Base-by-base conservation (phyloP, 352 stramenopile genomes). In the Phytophthora palmivora region DNA sequence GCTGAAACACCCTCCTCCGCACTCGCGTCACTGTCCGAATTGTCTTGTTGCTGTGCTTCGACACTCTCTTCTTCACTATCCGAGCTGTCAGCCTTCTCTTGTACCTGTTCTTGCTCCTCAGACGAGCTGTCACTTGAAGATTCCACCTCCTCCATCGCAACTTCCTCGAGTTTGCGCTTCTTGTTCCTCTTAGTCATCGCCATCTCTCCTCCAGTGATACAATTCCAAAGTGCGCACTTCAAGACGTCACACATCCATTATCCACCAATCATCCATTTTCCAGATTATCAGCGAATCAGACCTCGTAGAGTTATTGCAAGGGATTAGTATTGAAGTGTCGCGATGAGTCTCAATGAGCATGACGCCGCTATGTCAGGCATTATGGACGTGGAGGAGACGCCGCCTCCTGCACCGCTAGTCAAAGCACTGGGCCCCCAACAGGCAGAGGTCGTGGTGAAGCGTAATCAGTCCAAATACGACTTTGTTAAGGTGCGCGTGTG, bases 401-500 rank as follows among this genome's bases (percentile, higher is more conserved):
- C 63, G 34, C 75, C 63, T 28, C 76, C 73, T 46, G 59, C 61
- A 26, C 69, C 65, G 50, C 56, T 73, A 19, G 54, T 72, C 18
- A 82, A 74, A 57, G 66, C 67, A 22, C 57, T 75, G 24, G 61
- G 63, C 15, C 50, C 59, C 30, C 72, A 72, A 45, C 69, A 70
- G 32, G 52, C 48, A 0, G 79, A 89, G 54, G 74, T 84, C 7
- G 82, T 74, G 28, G 79, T 85, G 37, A 92, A 89, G 67, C 78
- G 85, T 22, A 96, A 96, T 68, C 85, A 96, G 70, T 94, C 84
- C 32, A 96, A 96, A 64, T 96, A 96, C 68, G 88, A 96, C 58
- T 96, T 94, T 51, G 82, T 96, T 57, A 96, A 95, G 70, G 88
- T 96, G 60, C 88, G 88, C 59, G 88, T 96, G 45, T 96, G 88